These are phyloP conservation scores for Torulaspora gathmanii DNA, from an alignment of 805 yeast species.

Conservation along the genomic window DNA sequence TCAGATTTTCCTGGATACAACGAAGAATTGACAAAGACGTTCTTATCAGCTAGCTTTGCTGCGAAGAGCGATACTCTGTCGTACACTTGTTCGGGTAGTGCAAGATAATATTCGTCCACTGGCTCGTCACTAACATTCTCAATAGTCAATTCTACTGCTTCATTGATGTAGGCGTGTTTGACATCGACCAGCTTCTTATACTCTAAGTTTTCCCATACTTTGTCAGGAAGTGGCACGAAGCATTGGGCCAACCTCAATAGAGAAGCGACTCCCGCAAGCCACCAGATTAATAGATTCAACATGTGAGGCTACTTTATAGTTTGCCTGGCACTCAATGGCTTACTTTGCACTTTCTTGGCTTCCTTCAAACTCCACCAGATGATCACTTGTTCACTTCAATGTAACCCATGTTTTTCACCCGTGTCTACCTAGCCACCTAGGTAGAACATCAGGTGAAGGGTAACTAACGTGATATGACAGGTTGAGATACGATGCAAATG, in stretches of 20 bases:
- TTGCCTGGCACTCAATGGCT: conserved; percentile 4
- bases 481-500: neutral
- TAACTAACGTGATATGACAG: neutral
- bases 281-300: conserved; percentile 12
- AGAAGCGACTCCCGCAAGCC: conserved; percentile 7
- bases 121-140: conserved; percentile 57
- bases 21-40: conserved; percentile 26
- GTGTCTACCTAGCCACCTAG: too few relatives aligned
- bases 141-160: conserved; percentile 50
- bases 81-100: conserved; percentile 48
- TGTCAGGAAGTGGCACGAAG: conserved; percentile 16
- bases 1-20: conserved; percentile 24
- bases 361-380: neutral
- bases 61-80: conserved; percentile 45
- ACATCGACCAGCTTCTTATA: conserved; percentile 60
- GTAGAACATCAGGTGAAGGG: conserved; percentile 6
- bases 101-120: conserved; percentile 50
- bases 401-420: too few relatives aligned
- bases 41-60: conserved; percentile 34
- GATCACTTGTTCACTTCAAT: neutral
- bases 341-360: neutral
- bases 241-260: conserved; percentile 8
- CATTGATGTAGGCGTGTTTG: conserved; percentile 59
- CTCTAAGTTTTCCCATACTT: conserved; percentile 50
- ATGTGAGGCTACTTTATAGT: conserved; percentile 1